Base-by-base conservation (phyloP, 1,284 basidiomycete genomes). In the Hortiboletus rubellus region DNA sequence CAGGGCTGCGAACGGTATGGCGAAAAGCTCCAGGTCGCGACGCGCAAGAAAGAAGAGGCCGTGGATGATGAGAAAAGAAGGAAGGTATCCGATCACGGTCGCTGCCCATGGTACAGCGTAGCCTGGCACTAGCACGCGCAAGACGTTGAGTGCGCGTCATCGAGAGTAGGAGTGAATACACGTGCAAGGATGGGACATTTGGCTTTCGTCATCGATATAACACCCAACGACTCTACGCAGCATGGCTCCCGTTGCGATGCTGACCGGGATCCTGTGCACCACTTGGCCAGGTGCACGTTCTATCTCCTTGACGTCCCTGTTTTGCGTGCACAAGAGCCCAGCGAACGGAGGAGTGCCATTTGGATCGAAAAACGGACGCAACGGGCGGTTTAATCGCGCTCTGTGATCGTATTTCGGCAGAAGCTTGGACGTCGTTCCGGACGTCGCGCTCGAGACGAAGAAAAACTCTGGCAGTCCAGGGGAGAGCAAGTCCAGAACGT, bases 41-140 rank as follows among this genome's bases (percentile, higher is more conserved):
- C 43, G 52, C 6, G 47, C 42, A 5, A 66, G 50, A n/a, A 52
- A 54, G 40, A 66, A 66, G 27, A 65, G 47, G 7, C 51, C 66
- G 7, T 69, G 63, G 8, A 68, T 53, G 11, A 54, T 34, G 6
- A 69, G 24, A 46, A 59, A 64, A 10, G 66, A 64, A 3, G 59
- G 58, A 7, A 59, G 46, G 6, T 65, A 46, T 5, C 30, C 27
- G 5, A 67, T 54, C 11, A 60, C 34, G 15, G 53, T 56, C 8
- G 64, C 60, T 7, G 59, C 66, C 38, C 49, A 59, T 5, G 67
- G 66, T 4, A 47, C 55, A 15, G 55, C 65, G 9, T 52, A 57
- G 8, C 61, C 53, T 2, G 66, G 50, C 5, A 57, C 67, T 69
- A 31, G 5, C 53, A 27, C 3, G 7, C 17, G 2, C n/a, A 27